Base-by-base conservation (phyloP, 257 asterid species). In the Solanum dulcamara region DNA sequence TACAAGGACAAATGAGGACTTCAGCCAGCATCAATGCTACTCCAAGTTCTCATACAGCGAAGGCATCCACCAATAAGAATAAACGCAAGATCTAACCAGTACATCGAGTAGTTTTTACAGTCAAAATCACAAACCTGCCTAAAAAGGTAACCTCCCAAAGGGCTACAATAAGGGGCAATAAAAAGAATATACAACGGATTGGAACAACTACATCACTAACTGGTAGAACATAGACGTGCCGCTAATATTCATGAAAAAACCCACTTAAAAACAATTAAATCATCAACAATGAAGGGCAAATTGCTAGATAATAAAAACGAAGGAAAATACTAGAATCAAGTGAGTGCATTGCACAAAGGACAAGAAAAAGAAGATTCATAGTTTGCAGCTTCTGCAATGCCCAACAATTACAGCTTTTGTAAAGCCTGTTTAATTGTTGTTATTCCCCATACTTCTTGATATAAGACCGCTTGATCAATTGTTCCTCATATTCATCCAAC, bases 401-500 rank as follows among this genome's bases (percentile, higher is more conserved):
- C 6, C 0, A 60, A 1, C 7, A 37, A 37, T 37, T 37, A 9
- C 42, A 37, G 7, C 42, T 6, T 37, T 37, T 37, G 6, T 7
- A 7, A 0, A 5, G 42, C 7, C 42, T 37, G 1, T 9, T 10
- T 59, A 6, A 38, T 24, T 11, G n/a, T 22, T 24, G 2, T 14
- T 28, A 22, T 70, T 10, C 0, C 14, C 4, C 30, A 30, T 20
- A 22, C 5, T 10, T 37, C 7, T 20, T 11, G 24, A 10, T 2
- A 10, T 20, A 37, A 33, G 6, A 38, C 0, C 17, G 35, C 13
- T n/a, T 12, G 10, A 11, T 62, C 5, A 26, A 5, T 26, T 12
- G 1, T 2, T 6, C 37, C 0, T 4, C 1, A 4, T n/a, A 7
- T n/a, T n/a, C 14, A 13, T 7, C 14, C 13, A 10, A n/a, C n/a